Conservation (phyloP, 306 rosid species). For the Glycine latifolia region DNA sequence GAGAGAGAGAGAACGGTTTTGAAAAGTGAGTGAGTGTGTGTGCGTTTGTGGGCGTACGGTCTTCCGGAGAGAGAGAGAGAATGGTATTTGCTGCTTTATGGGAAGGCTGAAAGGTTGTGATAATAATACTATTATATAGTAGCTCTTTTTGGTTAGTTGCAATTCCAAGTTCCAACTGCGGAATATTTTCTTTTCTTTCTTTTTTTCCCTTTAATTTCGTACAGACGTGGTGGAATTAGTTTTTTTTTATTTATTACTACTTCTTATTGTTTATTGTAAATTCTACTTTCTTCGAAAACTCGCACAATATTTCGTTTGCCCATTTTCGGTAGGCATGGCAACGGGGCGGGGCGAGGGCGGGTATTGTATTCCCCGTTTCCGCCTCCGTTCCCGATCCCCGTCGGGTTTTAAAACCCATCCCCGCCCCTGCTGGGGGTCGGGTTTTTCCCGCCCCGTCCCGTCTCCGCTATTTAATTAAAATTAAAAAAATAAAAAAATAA, state of each 20-base stretch:
- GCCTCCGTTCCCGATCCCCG: too few species aligned
- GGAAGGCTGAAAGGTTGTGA: slow-evolving; percentile 43
- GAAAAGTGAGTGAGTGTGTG: slow-evolving; percentile 41
- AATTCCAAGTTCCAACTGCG: background rate
- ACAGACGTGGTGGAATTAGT: background rate
- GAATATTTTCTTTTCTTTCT: background rate
- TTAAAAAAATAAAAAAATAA: too few species aligned
- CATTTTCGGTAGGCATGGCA: too few species aligned
- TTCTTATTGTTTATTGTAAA: too few species aligned
- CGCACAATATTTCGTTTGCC: too few species aligned
- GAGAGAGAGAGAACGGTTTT: slow-evolving; percentile 32
- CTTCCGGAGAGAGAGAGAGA: background rate
- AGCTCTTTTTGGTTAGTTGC: slow-evolving; percentile 27
- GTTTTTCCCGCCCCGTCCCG: too few species aligned
- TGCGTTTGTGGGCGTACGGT: slow-evolving; percentile 52
- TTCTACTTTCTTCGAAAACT: too few species aligned
- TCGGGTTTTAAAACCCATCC: too few species aligned
- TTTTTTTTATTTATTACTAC: background rate
- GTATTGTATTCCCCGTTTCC: too few species aligned
- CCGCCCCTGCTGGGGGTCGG: too few species aligned
- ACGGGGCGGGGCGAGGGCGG: too few species aligned
- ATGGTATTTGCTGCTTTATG: slow-evolving; percentile 46
- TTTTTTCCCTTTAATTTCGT: background rate
- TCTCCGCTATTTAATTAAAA: too few species aligned
- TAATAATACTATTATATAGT: slow-evolving; percentile 5